A percentile compares a stretch with the other conserved stretches of the same genome.
These are phyloP conservation scores for Kazachstania martiniae DNA, from an alignment of 805 yeast species.

Conservation along the genomic window DNA sequence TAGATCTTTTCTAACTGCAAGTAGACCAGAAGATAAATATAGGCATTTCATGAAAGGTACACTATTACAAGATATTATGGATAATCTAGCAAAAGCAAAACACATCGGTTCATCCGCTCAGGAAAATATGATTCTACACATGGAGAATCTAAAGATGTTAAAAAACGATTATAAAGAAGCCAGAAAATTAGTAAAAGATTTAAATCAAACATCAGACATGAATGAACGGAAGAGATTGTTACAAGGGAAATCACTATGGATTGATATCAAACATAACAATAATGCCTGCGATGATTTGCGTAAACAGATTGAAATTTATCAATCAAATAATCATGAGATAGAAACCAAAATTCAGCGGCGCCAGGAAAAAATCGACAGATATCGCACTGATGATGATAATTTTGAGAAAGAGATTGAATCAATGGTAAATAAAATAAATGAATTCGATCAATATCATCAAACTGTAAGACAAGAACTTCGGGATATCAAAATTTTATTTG, in stretches of 20 bases:
- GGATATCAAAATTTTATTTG: constrained; percentile 10
- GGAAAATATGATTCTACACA: constrained; percentile 30
- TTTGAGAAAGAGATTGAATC: constrained; percentile 10
- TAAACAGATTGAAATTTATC: constrained; percentile 7
- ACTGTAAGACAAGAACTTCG: constrained; percentile 10
- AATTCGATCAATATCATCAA: constrained; percentile 13
- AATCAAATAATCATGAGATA: constrained; percentile 12
- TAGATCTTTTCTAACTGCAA: constrained; percentile 71
- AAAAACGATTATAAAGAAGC: constrained; percentile 35
- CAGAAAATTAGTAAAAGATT: constrained; percentile 29
- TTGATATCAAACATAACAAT: constrained; percentile 26
- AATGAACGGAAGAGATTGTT: constrained; percentile 30
- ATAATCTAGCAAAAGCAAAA: constrained; percentile 37
- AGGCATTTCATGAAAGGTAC: constrained; percentile 74
- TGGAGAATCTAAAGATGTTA: constrained; percentile 30
- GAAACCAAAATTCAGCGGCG: constrained; percentile 12
- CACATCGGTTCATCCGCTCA: constrained; percentile 29
- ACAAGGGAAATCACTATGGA: constrained; percentile 42
- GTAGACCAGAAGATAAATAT: constrained; percentile 64
- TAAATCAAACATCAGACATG: constrained; percentile 33
- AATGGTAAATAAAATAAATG: constrained; percentile 7
- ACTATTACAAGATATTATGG: constrained; percentile 52
- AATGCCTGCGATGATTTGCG: constrained; percentile 11
- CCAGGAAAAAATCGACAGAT: constrained; percentile 22
- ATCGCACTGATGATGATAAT: constrained; percentile 11